Evolutionary conservation across 2,329 filamentous ascomycete species (phyloP), one percentile per base, ranked within the genome.

Genomic region (Rhynchosporium agropyri): DNA sequence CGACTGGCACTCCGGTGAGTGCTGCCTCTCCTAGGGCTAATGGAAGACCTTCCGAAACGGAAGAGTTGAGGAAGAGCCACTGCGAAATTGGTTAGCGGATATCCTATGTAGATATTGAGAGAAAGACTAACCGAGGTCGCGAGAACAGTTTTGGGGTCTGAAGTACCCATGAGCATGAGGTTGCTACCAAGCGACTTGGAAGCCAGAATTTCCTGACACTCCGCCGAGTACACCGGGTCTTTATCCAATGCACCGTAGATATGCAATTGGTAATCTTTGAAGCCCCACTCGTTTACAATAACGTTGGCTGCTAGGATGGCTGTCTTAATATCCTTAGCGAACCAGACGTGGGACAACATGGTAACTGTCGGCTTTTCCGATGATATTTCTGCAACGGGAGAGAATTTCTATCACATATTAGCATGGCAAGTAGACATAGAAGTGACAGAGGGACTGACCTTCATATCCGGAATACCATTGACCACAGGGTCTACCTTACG

Each of bases 211-310:
- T 74, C 70, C 83, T 83, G 71, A 81, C 82, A 74, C 80, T 86
- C 70, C 81, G 83, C 83, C 1, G 83, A 84, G 69, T 87, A 87
- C 1, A 83, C 80, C 0, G 85, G 85, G 29, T 84, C 80, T 65
- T 85, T 84, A 72, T 88, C 85, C 61, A 86, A 82, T 20, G 84
- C 84, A 10, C 85, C 85, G 69, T 88, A 88, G 20, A 88, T 82
- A 63, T 85, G 80, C 1, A 88, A 79, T 59, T 81, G 79, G 73
- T 88, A 88, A 63, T 88, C 84, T 48, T 79, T 81, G 74, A 88
- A 87, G n/a, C 85, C 84, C 79, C 82, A 88, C 68, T 84, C 80
- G 70, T 88, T 87, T 67, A 87, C 81, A 65, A 88, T 87, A 65
- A 88, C 82, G 68, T 88, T 85, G 1, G 85, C 85, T 6, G 85